A percentile compares a stretch with the other conserved stretches of the same genome.
These are phyloP conservation scores for Jaenimonas drosophilae DNA, from an alignment of 208 protist genomes.

Conservation along the genomic window DNA sequence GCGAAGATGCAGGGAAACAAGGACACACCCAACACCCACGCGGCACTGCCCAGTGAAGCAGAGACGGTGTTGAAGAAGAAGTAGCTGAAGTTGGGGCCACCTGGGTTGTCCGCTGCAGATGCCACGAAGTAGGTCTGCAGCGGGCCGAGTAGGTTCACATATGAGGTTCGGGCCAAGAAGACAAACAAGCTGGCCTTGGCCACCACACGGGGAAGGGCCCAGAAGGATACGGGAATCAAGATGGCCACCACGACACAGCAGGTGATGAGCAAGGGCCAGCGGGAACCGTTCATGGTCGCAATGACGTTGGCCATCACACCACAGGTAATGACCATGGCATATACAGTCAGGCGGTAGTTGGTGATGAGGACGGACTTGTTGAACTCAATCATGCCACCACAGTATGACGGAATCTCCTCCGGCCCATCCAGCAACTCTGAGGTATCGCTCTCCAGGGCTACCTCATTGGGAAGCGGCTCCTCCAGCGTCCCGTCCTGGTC, in stretches of 20 bases:
- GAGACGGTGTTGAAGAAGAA: conserved; percentile 21
- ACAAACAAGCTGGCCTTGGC: conserved; percentile 21
- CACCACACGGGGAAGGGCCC: conserved; percentile 20
- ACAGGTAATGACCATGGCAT: conserved; percentile 4
- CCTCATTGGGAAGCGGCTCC: neutral
- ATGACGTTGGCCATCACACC: conserved; percentile 6
- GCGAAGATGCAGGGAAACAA: conserved; percentile 15
- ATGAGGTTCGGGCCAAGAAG: conserved; percentile 16
- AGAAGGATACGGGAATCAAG: conserved; percentile 9
- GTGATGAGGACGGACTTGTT: conserved; percentile 5
- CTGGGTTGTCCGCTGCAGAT: conserved; percentile 7
- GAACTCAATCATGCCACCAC: conserved; percentile 7
- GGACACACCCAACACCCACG: conserved; percentile 13
- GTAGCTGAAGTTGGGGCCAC: conserved; percentile 18
- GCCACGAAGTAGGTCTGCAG: conserved; percentile 17
- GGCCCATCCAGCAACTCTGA: neutral
- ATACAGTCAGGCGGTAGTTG: conserved; percentile 6
- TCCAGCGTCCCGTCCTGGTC: neutral
- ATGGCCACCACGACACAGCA: conserved; percentile 5
- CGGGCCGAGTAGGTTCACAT: conserved; percentile 16
- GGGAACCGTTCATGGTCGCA: conserved; percentile 4
- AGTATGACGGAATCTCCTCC: conserved; percentile 3
- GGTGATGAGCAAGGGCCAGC: conserved; percentile 3
- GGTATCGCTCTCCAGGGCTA: neutral
- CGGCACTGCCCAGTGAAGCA: conserved; percentile 6